Base-by-base conservation (phyloP, 495 filamentous ascomycete genomes). In the Tuber melanosporum region DNA sequence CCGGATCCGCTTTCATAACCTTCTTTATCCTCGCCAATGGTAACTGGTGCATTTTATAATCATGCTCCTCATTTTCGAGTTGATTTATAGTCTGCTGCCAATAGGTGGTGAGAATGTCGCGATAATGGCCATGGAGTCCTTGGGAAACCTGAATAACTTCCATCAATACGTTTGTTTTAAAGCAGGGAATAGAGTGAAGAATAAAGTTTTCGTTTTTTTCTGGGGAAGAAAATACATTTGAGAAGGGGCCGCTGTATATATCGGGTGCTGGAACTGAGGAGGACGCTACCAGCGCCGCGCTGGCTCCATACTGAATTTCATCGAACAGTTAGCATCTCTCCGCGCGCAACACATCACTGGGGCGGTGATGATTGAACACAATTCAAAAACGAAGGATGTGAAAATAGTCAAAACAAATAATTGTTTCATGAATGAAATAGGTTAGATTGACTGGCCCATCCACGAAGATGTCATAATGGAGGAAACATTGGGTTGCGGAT, bases 1-100 rank as follows among this genome's bases (percentile, higher is more conserved):
- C 95, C 1, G 95, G 95, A 80, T 99, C 95, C 3, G 95, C 95
- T 85, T 99, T 99, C 95, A 99, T 99, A 80, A 99, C 95, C 84
- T 99, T 99, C 88, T 98, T 99, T 85, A 99, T 99, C 66, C 95
- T 92, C 41, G 95, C 95, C 71, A 99, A 88, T 3, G 95, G 95
- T 46, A 99, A 87, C 85, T 98, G 95, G 82, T 99, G 95, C 71
- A 97, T 87, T 85, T 99, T 99, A 87, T 97, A 99, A 84, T 99
- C 96, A 85, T 99, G 95, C 49, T 93, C 93, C 79, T 98, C 96
- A 62, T 87, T 91, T 86, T 99, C 95, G 73, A 99, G 90, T 82
- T 97, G 93, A 76, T 90, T 93, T 88, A 99, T 97, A 70, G 93
- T 93, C 81, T 98, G 94, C 84, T 98, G 96, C 95, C 95, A 99